These are phyloP conservation scores for Neopestalotiopsis sp. DNA, from an alignment of 2,329 filamentous ascomycete genomes.

Conservation along the genomic window DNA sequence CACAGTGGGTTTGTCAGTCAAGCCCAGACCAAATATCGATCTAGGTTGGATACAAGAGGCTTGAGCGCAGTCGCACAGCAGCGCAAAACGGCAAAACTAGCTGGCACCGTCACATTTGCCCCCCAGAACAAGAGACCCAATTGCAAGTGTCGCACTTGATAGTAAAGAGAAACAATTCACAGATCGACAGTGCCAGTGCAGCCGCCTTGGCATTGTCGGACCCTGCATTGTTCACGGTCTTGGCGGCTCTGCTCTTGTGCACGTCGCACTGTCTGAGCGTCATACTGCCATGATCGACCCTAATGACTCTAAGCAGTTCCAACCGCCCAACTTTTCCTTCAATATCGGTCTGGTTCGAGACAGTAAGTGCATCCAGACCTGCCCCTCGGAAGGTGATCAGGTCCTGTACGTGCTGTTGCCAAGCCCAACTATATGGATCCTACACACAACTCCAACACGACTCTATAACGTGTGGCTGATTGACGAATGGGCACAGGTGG, in stretches of 20 bases:
- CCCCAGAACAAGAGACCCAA: not conserved
- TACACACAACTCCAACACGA: not conserved
- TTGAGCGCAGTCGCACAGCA: not conserved
- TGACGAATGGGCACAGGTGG: not conserved
- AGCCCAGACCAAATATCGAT: not conserved
- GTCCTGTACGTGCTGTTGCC: not conserved
- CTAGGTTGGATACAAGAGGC: not conserved
- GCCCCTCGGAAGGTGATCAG: not conserved
- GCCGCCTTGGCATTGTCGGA: conserved; percentile 1
- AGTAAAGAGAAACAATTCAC: not conserved
- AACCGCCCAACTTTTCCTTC: not conserved
- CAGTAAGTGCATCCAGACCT: not conserved
- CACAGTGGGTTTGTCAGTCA: not conserved
- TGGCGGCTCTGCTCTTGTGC: not conserved
- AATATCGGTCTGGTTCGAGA: not conserved
- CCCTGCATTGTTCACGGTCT: not conserved
- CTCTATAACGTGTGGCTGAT: not conserved
- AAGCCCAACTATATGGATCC: not conserved
- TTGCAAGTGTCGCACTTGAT: not conserved
- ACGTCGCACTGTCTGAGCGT: conserved; percentile 1
- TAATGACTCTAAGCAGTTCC: not conserved
- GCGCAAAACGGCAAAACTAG: no score
- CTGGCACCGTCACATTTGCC: no score
- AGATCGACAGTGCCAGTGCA: not conserved
- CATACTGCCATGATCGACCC: not conserved